Conservation (phyloP, 225 moss, liverwort and hornwort species). For the Lunularia cruciata region DNA sequence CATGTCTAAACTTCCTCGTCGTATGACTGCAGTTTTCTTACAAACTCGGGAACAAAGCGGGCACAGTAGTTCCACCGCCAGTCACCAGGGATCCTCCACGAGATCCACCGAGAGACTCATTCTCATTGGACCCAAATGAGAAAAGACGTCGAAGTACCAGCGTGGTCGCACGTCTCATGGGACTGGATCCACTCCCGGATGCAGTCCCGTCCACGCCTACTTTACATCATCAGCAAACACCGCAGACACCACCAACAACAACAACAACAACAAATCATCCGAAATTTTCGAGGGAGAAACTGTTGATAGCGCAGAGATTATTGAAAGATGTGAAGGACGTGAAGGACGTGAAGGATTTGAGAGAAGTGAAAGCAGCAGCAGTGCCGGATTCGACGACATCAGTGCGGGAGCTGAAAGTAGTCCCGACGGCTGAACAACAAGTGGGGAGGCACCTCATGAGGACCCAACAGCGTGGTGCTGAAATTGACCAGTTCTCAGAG, state of each 20-base stretch:
- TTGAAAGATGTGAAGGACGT: slow-evolving; percentile 22
- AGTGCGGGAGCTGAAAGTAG: neutral
- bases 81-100: slow-evolving; percentile 14
- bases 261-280: slow-evolving; percentile 7
- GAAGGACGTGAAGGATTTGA: neutral
- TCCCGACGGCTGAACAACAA: slow-evolving; percentile 20
- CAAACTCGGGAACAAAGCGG: slow-evolving; percentile 25
- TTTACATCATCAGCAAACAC: slow-evolving; percentile 1
- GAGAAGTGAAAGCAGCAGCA: neutral
- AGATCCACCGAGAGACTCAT: slow-evolving; percentile 20
- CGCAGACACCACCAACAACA: slow-evolving; percentile 7
- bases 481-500: slow-evolving; percentile 23
- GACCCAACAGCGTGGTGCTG: slow-evolving; percentile 22
- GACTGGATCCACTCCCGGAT: slow-evolving; percentile 65
- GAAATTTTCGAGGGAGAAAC: slow-evolving; percentile 22
- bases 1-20: neutral
- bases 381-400: neutral
- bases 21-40: slow-evolving; percentile 28
- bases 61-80: slow-evolving; percentile 5
- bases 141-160: slow-evolving; percentile 54
- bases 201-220: slow-evolving; percentile 1
- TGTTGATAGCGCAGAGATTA: slow-evolving; percentile 17
- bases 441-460: slow-evolving; percentile 16
- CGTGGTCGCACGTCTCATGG: slow-evolving; percentile 79
- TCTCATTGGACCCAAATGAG: slow-evolving; percentile 33